phyloP scores from a whole-genome alignment of 495 filamentous ascomycete genomes.

The Thozetella sp. region DNA sequence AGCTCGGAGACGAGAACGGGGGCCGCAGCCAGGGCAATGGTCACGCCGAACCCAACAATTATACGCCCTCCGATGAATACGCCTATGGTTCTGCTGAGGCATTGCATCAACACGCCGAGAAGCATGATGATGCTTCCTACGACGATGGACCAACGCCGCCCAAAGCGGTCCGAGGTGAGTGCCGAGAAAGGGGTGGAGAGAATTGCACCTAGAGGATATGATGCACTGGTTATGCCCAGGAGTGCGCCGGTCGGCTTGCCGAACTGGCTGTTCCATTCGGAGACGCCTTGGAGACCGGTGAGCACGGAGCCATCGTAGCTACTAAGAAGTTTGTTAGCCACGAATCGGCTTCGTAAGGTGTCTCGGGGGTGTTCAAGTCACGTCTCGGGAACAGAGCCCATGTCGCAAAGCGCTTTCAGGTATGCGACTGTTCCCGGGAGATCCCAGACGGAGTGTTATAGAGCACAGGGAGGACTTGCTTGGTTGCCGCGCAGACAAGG shows the following conservation, averaged over 20 bases:
- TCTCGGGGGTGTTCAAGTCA: no score
- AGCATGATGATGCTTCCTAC: constrained; percentile 56
- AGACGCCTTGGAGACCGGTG: constrained; percentile 3
- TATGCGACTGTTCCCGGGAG: no score
- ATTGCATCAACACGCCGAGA: constrained; percentile 49
- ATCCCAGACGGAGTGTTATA: no score
- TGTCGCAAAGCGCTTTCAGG: no score
- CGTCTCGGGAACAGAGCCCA: no score
- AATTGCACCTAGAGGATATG: constrained; percentile 53
- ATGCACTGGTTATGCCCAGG: constrained; percentile 32
- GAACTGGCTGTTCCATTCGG: constrained; percentile 15
- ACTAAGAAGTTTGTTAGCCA: no score
- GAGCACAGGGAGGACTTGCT: no score
- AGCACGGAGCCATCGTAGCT: constrained; percentile 5
- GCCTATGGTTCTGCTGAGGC: constrained; percentile 8
- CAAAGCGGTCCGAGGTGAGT: constrained; percentile 53
- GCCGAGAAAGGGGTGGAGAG: constrained; percentile 54
- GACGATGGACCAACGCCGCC: constrained; percentile 53
- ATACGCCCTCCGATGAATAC: constrained; percentile 62
- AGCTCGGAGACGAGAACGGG: constrained; percentile 61
- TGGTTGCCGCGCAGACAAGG: not conserved
- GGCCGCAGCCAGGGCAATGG: constrained; percentile 56
- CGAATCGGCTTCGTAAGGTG: no score
- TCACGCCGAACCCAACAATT: constrained; percentile 57
- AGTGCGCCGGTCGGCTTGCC: constrained; percentile 24